Percentiles rank a stretch among this genome's conserved stretches.
phyloP scores from a whole-genome alignment of 345 rosid genomes.

The Hypericum androsaemum region DNA sequence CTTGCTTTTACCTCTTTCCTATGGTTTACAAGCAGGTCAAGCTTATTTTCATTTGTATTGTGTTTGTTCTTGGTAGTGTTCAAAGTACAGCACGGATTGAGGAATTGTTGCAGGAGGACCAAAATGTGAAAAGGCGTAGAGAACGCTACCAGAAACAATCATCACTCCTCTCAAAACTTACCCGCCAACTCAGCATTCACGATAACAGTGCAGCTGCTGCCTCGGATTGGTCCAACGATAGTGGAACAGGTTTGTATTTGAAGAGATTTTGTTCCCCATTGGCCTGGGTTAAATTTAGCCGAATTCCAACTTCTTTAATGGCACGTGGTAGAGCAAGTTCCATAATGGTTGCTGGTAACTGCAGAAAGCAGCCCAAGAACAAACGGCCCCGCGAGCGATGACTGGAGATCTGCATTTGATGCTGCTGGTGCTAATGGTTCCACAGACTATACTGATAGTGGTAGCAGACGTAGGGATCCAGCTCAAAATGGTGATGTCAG shows the following conservation, averaged over 20 bases:
- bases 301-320: background rate
- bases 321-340: no score
- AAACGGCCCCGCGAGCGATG: conserved; percentile 56
- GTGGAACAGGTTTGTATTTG: conserved; percentile 37
- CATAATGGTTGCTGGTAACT: no score
- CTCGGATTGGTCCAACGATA: conserved; percentile 54
- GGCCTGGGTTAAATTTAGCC: background rate
- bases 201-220: conserved; percentile 90
- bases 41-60: conserved; percentile 1
- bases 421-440: conserved; percentile 61
- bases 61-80: conserved; percentile 32
- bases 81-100: conserved; percentile 71
- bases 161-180: conserved; percentile 66
- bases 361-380: conserved; percentile 84
- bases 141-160: conserved; percentile 84
- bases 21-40: no score
- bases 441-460: conserved; percentile 28
- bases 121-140: conserved; percentile 66
- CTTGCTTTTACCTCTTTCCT: no score
- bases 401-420: conserved; percentile 96
- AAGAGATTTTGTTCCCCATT: background rate
- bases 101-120: conserved; percentile 85
- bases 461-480: conserved; percentile 50
- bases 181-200: conserved; percentile 75
- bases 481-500: conserved; percentile 59